Evolutionary conservation across 306 rosid species (phyloP).

Genomic region (Malus orientalis): DNA sequence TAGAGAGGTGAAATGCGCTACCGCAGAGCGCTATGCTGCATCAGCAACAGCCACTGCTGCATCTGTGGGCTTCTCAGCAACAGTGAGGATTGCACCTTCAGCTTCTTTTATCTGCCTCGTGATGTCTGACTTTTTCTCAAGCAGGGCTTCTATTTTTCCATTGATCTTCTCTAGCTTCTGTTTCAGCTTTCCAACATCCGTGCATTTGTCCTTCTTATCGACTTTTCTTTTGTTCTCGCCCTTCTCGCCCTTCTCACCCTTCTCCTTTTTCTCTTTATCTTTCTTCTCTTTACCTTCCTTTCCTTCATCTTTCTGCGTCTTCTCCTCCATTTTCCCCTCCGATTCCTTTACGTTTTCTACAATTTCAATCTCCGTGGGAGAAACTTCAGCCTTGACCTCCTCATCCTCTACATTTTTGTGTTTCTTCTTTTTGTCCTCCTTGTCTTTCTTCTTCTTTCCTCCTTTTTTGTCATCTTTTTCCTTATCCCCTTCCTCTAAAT

Average conservation of each 20-base stretch:
- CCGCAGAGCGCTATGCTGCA: not conserved
- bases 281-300: constrained; percentile 19
- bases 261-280: constrained; percentile 33
- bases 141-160: constrained; percentile 44
- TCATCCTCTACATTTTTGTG: constrained; percentile 9
- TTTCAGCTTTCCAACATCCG: constrained; percentile 40
- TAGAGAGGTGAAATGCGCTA: not conserved
- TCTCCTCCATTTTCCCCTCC: constrained; percentile 9
- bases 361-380: constrained; percentile 27
- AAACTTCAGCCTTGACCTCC: constrained; percentile 1
- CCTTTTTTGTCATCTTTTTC: not conserved
- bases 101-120: constrained; percentile 51
- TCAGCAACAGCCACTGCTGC: not conserved
- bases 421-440: not conserved
- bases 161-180: constrained; percentile 54
- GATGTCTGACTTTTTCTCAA: constrained; percentile 37
- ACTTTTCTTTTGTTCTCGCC: constrained; percentile 42
- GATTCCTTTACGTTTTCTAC: constrained; percentile 21
- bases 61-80: not conserved
- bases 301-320: constrained; percentile 18
- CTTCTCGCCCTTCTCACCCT: not conserved
- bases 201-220: constrained; percentile 32
- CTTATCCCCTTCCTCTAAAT: not conserved
- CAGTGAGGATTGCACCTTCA: constrained; percentile 19
- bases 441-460: constrained; percentile 6